A percentile compares a stretch with the other conserved stretches of the same genome.
phyloP scores from a whole-genome alignment of 2,329 filamentous ascomycete genomes.

The Arthroderma uncinatum region DNA sequence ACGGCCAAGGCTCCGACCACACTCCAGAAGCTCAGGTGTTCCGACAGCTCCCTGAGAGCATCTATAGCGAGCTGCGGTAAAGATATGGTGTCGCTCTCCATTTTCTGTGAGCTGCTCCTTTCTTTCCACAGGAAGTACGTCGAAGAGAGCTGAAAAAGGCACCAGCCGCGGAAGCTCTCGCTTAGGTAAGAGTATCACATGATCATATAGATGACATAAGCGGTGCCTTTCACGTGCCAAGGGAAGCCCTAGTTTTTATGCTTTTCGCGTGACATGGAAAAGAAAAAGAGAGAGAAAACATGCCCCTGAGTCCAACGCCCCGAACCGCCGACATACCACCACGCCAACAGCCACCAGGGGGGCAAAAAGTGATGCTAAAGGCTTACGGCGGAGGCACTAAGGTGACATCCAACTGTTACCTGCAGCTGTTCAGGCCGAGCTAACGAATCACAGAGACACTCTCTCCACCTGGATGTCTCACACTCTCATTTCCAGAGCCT shows the following conservation, averaged over 20 bases:
- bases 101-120: neutral
- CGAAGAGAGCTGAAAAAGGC: neutral
- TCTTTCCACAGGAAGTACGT: neutral
- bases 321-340: neutral
- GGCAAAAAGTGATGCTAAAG: neutral
- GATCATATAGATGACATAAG: neutral
- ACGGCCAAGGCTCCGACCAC: slow-evolving; percentile 22
- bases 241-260: slow-evolving; percentile 1
- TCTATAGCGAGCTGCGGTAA: slow-evolving; percentile 5
- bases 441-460: neutral
- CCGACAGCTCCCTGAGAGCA: slow-evolving; percentile 1
- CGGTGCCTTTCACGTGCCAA: neutral
- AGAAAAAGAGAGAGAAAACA: neutral
- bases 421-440: neutral
- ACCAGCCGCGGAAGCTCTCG: neutral
- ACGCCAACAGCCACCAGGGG: neutral
- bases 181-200: neutral
- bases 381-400: neutral
- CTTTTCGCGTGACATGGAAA: neutral
- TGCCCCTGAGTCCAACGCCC: neutral
- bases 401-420: neutral
- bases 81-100: slow-evolving; percentile 1
- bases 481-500: neutral
- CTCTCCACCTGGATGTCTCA: neutral
- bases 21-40: slow-evolving; percentile 17